These are phyloP conservation scores for Rubus parviflorus DNA, from an alignment of 306 rosid species.

Conservation along the genomic window DNA sequence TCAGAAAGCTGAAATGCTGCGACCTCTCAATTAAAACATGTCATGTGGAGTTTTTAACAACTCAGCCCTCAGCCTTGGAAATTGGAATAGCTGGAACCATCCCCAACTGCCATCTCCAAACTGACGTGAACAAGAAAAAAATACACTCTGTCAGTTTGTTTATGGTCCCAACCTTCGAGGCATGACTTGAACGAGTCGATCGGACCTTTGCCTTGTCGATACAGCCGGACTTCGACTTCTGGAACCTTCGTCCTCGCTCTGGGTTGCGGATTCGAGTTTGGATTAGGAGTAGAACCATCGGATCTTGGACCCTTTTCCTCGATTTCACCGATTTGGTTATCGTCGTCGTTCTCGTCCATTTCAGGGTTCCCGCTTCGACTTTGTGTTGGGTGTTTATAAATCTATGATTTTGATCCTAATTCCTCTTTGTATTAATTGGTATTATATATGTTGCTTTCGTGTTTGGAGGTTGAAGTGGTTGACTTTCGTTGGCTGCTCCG, in stretches of 20 bases:
- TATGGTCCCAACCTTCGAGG: constrained; percentile 92
- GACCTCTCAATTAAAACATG: no score
- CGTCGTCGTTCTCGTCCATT: constrained; percentile 11
- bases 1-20: no score
- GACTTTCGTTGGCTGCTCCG: background rate
- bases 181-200: constrained; percentile 53
- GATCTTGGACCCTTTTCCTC: constrained; percentile 25
- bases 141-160: no score
- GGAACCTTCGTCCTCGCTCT: constrained; percentile 49
- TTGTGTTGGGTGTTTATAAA: no score
- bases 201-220: constrained; percentile 78
- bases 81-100: no score
- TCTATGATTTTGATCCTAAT: no score
- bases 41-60: no score
- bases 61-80: no score
- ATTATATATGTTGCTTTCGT: background rate
- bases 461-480: background rate
- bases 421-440: no score
- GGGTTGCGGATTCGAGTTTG: background rate
- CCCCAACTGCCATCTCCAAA: no score
- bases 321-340: constrained; percentile 30
- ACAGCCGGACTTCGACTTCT: constrained; percentile 60
- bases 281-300: no score
- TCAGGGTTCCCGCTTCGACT: background rate
- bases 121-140: no score